Conservation (phyloP, 2,329 filamentous ascomycete species). For the Lasiodiplodia sp. region DNA sequence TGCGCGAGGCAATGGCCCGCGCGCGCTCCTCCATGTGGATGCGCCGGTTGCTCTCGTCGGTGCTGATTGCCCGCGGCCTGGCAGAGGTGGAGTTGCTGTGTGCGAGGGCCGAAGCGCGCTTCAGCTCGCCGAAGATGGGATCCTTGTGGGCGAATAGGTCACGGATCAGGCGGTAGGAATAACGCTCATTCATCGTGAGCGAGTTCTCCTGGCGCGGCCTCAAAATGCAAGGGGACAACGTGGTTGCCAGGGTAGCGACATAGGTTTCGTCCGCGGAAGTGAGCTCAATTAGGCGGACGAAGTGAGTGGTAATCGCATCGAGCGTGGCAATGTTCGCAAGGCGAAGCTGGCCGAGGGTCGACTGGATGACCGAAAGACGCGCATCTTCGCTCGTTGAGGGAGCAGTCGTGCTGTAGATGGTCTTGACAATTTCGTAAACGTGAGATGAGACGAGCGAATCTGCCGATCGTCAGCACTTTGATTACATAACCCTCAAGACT, state of each 20-base stretch:
- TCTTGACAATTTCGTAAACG: slow-evolving; percentile 98
- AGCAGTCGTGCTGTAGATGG: slow-evolving; percentile 86
- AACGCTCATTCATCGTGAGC: slow-evolving; percentile 93
- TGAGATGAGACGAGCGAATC: slow-evolving; percentile 98
- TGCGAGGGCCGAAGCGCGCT: slow-evolving; percentile 79
- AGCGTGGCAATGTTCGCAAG: slow-evolving; percentile 98
- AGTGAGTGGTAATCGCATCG: slow-evolving; percentile 97
- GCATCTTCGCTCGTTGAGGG: slow-evolving; percentile 73
- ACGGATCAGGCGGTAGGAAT: slow-evolving; percentile 86
- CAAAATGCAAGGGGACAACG: slow-evolving; percentile 83
- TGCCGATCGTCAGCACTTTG: slow-evolving; percentile 45
- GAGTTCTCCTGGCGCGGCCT: slow-evolving; percentile 87
- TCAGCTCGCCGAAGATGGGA: slow-evolving; percentile 92
- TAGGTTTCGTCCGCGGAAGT: slow-evolving; percentile 95
- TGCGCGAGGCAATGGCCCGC: slow-evolving; percentile 74
- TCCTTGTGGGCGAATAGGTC: slow-evolving; percentile 95
- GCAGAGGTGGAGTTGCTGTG: slow-evolving; percentile 68
- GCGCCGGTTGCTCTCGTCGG: slow-evolving; percentile 93
- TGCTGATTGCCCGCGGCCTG: slow-evolving; percentile 86
- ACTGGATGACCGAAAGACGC: slow-evolving; percentile 89
- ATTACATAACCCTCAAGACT: background rate
- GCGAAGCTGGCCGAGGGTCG: slow-evolving; percentile 91
- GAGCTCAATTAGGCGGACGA: slow-evolving; percentile 93
- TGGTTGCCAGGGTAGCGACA: slow-evolving; percentile 73
- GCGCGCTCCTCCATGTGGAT: slow-evolving; percentile 94